Evolutionary conservation across 805 yeast species (phyloP), one percentile per base, ranked within the genome.

Genomic region (Metschnikowia lachancei): DNA sequence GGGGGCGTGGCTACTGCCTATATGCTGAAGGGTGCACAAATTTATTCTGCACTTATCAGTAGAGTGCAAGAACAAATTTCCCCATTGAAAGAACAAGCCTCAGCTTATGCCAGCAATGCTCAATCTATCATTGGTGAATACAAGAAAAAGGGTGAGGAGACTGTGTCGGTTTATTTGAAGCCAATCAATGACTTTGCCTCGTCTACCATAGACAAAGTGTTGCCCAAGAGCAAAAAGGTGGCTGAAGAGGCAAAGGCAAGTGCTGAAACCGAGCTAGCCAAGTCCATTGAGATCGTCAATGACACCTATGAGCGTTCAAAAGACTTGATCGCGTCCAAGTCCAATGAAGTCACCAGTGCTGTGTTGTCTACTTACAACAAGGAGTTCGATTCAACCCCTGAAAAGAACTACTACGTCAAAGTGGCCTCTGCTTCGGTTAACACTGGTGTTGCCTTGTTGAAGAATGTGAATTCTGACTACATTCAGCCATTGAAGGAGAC

Each of bases 401-500:
- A 58, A 39, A 55, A 52, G 39, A 60, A 61, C 56, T 56, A 61
- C 47, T 56, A 64, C 47, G 56, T 59, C 46, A 66, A 67, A 58
- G 65, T 64, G 38, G 63, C 66, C 37, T 49, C 63, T 36, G 74
- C 73, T 16, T 58, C 69, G 3, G 61, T 62, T 51, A 66, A 60
- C 51, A 66, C 73, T 35, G 69, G 69, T 12, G 55, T 62, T 14
- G 57, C 62, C 28, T 61, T 67, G 44, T 55, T 67, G 46, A 62
- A 60, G 52, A 57, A 55, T 47, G 61, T 71, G 46, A 67, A 69
- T 53, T 58, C 64, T 31, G 65, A 62, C 36, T 69, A 62, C 58
- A 60, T 72, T 41, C 66, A 64, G 52, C 76, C 76, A 26, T 63
- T 70, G 54, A 66, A 64, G 54, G 55, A 59, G 37, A 68, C 69